Conservation (phyloP, 352 stramenopile species). For the Phytophthora pisi region DNA sequence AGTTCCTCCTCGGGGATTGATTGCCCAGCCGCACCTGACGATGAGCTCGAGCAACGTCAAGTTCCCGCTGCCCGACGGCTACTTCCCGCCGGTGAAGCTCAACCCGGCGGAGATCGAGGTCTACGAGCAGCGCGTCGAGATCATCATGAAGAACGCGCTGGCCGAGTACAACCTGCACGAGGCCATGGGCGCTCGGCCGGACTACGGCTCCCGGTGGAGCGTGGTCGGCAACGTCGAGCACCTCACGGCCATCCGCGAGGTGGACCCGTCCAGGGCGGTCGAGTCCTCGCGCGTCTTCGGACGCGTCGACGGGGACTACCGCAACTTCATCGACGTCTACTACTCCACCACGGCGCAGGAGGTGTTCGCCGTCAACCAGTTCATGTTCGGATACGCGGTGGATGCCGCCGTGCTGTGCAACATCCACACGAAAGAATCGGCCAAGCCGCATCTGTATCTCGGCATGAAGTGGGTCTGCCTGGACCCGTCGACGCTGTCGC, state of each 20-base stretch:
- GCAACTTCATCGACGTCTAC: conserved; percentile 70
- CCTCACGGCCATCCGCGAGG: conserved; percentile 45
- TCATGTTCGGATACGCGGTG: conserved; percentile 67
- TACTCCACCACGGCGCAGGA: conserved; percentile 61
- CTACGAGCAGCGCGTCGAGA: conserved; percentile 47
- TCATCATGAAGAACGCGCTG: conserved; percentile 50
- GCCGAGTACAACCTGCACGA: conserved; percentile 54
- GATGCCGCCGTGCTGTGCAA: conserved; percentile 76
- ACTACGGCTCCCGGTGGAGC: conserved; percentile 46
- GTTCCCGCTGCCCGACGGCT: conserved; percentile 46
- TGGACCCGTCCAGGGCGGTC: conserved; percentile 40
- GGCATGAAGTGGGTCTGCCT: conserved; percentile 86
- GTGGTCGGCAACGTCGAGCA: conserved; percentile 42
- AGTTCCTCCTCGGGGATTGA: too few species aligned
- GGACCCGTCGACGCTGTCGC: conserved; percentile 57
- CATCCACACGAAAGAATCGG: conserved; percentile 63
- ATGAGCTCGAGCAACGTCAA: conserved; percentile 36
- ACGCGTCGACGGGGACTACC: conserved; percentile 65
- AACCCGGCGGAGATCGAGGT: conserved; percentile 31
- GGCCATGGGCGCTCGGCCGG: conserved; percentile 37
- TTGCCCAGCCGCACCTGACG: conserved; percentile 1
- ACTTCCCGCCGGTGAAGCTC: conserved; percentile 45
- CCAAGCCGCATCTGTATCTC: conserved; percentile 60
- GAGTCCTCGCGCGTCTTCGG: conserved; percentile 62
- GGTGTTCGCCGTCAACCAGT: conserved; percentile 72